Percentiles rank a stretch among this genome's conserved stretches.
Conservation (phyloP, 2,329 filamentous ascomycete genomes). For the Elsinoe arachidis region DNA sequence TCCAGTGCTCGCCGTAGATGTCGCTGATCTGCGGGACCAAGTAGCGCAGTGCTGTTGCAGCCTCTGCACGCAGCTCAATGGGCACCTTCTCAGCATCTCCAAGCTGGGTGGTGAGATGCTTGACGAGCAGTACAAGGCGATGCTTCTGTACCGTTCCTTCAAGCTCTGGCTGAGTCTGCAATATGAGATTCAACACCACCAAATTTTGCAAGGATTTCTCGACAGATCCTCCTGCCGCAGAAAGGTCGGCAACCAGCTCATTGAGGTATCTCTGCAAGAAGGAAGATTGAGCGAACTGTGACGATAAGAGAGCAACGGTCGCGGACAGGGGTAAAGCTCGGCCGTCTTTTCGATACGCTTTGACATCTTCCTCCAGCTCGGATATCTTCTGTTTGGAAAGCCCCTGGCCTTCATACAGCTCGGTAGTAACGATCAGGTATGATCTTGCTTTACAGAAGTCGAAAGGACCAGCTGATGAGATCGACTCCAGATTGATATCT, state of each 20-base stretch:
- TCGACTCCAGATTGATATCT: not conserved
- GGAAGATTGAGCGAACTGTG: slow-evolving; percentile 40
- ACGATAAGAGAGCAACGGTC: slow-evolving; percentile 41
- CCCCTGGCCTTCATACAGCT: slow-evolving; percentile 35
- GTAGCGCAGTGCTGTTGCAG: slow-evolving; percentile 42
- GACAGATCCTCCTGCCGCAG: slow-evolving; percentile 39
- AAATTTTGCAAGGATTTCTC: slow-evolving; percentile 39
- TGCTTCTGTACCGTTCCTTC: slow-evolving; percentile 47
- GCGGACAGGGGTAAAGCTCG: slow-evolving; percentile 41
- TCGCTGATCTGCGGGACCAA: slow-evolving; percentile 68
- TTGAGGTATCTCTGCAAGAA: slow-evolving; percentile 48
- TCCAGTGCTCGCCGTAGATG: slow-evolving; percentile 86
- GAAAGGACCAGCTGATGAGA: slow-evolving; percentile 17
- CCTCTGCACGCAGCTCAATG: slow-evolving; percentile 47
- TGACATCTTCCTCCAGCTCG: slow-evolving; percentile 30
- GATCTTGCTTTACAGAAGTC: slow-evolving; percentile 37
- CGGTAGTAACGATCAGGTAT: slow-evolving; percentile 29
- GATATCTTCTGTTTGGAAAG: slow-evolving; percentile 29
- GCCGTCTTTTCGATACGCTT: slow-evolving; percentile 25
- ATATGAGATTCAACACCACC: slow-evolving; percentile 46
- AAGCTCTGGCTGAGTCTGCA: slow-evolving; percentile 41
- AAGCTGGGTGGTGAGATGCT: slow-evolving; percentile 66
- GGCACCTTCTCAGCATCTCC: slow-evolving; percentile 40
- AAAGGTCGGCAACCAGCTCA: slow-evolving; percentile 52
- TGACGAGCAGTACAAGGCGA: slow-evolving; percentile 72